These are phyloP conservation scores for Xanthoparmelia taractica DNA, from an alignment of 495 filamentous ascomycete genomes.

Conservation along the genomic window DNA sequence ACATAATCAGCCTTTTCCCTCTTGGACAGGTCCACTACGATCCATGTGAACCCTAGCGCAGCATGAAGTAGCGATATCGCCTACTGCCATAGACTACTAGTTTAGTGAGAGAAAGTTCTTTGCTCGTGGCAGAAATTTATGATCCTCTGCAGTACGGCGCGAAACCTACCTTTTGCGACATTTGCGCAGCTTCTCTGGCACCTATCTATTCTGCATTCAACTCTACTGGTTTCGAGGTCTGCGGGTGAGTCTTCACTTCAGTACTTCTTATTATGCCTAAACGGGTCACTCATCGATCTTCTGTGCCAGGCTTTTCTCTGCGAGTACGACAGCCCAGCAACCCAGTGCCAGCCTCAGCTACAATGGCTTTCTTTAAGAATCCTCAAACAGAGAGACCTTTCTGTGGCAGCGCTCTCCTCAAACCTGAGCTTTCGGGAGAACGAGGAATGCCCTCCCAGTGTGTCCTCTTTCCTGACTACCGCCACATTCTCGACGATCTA, in stretches of 20 bases:
- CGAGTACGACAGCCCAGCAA: background rate
- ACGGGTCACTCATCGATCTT: background rate
- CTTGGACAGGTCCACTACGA: background rate
- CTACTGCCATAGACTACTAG: background rate
- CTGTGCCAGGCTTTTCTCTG: background rate
- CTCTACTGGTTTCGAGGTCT: background rate
- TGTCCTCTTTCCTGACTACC: background rate
- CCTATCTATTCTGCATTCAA: too few relatives aligned
- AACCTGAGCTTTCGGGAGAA: background rate
- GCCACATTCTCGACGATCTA: background rate
- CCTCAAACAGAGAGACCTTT: background rate
- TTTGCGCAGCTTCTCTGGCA: background rate
- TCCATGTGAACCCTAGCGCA: background rate
- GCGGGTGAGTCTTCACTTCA: background rate
- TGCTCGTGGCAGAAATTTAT: background rate
- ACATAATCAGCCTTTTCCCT: background rate
- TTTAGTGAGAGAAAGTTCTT: background rate
- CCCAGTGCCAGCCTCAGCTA: background rate
- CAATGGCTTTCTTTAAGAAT: background rate
- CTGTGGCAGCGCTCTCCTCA: background rate
- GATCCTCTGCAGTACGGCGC: background rate
- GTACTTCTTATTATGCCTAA: background rate
- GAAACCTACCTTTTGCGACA: background rate
- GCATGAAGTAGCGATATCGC: background rate
- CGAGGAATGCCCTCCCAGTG: background rate